Evolutionary conservation across 257 asterid genomes (phyloP), one percentile per base, ranked within the genome.

Genomic region (Nicotiana knightiana): DNA sequence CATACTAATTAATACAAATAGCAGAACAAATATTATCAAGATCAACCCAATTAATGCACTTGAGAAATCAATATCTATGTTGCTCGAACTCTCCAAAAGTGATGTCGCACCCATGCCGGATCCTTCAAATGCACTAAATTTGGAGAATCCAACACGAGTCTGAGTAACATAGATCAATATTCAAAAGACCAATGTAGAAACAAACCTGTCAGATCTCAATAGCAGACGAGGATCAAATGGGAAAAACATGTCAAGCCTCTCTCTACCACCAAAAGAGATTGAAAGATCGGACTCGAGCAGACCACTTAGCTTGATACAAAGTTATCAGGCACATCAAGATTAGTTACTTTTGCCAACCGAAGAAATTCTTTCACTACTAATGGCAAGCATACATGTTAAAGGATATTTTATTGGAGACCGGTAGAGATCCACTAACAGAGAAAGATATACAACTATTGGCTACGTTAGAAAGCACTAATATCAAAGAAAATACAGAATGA

Each of bases 161-260:
- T 0, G 24, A 21, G 24, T 21, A 21, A 21, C 24, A 21, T 21
- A 21, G 24, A 0, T 21, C 24, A 21, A 21, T 21, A 21, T 21
- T 21, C 24, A 21, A 21, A 24, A 71, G 26, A 24, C 79, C 54
- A 43, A 71, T 62, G 46, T 24, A 79, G 51, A 73, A 75, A 81
- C 88, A 70, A 80, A 96, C 98, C 97, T 89, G 89, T 93, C 98
- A 24, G 97, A 90, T 85, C 89, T 94, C 89, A 88, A 90, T 61
- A 96, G 88, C 33, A 94, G 84, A 85, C 97, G 93, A 0, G 99
- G 99, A 85, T 96, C 97, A 78, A 96, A 96, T 55, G 99, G 99
- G 83, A 96, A 96, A 85, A 96, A 93, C 90, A 82, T 90, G 85
- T 93, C 99, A 9, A 93, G 90, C 85, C 96, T 91, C 83, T 92